These are phyloP conservation scores for Magnusiomyces fungicola DNA, from an alignment of 1,139 yeast species.

Conservation along the genomic window DNA sequence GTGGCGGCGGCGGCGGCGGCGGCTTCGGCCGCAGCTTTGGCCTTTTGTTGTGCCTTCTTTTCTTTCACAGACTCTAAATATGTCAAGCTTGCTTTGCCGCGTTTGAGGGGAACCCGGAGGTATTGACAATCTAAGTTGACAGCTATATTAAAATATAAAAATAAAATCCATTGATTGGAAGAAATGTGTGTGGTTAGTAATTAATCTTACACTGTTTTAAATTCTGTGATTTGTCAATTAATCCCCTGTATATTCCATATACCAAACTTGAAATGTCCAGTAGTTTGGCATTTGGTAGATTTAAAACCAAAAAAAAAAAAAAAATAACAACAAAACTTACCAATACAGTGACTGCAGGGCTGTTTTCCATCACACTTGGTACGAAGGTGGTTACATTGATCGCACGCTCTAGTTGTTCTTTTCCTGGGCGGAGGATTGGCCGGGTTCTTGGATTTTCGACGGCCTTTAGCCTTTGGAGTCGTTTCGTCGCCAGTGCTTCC, in stretches of 20 bases:
- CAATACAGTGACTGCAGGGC: conserved; percentile 36
- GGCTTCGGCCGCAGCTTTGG: conserved; percentile 11
- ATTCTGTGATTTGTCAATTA: neutral
- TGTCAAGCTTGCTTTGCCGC: conserved; percentile 35
- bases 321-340: conserved; percentile 16
- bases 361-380: conserved; percentile 37
- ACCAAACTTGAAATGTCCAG: too few relatives aligned
- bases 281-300: too few relatives aligned
- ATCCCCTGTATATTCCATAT: neutral
- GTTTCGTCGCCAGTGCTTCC: too few relatives aligned
- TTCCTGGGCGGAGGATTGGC: conserved; percentile 16
- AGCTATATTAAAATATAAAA: neutral
- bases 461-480: too few relatives aligned
- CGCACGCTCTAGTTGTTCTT: conserved; percentile 36
- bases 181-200: neutral
- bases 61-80: conserved; percentile 22
- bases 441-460: neutral
- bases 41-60: conserved; percentile 13
- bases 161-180: neutral
- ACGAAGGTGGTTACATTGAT: conserved; percentile 36
- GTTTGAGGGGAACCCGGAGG: conserved; percentile 33
- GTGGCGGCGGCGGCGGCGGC: conserved; percentile 5
- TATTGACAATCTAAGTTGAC: conserved; percentile 33
- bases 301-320: neutral
- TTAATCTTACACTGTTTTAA: too few relatives aligned